A percentile compares a stretch with the other conserved stretches of the same genome.
These are phyloP conservation scores for Quercus tomentella DNA, from an alignment of 331 rosid species.

Conservation along the genomic window DNA sequence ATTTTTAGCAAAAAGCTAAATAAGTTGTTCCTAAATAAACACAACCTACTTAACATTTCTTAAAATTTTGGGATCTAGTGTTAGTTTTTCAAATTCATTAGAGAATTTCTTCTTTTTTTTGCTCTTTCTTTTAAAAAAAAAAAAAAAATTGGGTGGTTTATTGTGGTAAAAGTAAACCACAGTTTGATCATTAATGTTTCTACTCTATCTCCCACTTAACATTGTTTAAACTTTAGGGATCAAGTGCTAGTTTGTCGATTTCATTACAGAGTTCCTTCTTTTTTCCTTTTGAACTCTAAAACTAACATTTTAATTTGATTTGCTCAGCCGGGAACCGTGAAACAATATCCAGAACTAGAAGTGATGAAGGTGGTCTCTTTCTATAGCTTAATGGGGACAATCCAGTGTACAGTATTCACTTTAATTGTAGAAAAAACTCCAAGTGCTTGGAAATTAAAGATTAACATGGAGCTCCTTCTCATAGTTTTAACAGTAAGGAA, in stretches of 20 bases:
- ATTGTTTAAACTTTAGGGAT: too few species aligned
- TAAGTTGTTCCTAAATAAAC: too few species aligned
- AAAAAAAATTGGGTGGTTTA: too few species aligned
- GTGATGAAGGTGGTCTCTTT: constrained; percentile 52
- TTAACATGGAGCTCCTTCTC: constrained; percentile 52
- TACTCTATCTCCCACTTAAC: background rate
- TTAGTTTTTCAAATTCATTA: too few species aligned
- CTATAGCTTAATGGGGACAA: constrained; percentile 59
- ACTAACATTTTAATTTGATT: background rate
- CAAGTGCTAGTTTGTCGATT: too few species aligned
- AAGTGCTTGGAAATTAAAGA: constrained; percentile 48
- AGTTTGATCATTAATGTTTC: too few species aligned
- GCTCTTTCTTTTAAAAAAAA: too few species aligned
- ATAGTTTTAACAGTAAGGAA: constrained; percentile 54
- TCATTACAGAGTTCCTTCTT: too few species aligned
- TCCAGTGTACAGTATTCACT: constrained; percentile 42
- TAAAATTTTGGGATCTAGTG: too few species aligned
- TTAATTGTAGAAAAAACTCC: constrained; percentile 34
- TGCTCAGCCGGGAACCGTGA: constrained; percentile 47
- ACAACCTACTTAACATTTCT: too few species aligned
- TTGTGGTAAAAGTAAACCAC: too few species aligned
- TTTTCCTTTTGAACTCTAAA: background rate
- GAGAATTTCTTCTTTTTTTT: background rate
- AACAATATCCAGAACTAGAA: constrained; percentile 55
- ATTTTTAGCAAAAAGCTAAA: too few species aligned